A percentile compares a stretch with the other conserved stretches of the same genome.
phyloP scores from a whole-genome alignment of 192 early-diverging fungal species.

The Mortierella hygrophila region DNA sequence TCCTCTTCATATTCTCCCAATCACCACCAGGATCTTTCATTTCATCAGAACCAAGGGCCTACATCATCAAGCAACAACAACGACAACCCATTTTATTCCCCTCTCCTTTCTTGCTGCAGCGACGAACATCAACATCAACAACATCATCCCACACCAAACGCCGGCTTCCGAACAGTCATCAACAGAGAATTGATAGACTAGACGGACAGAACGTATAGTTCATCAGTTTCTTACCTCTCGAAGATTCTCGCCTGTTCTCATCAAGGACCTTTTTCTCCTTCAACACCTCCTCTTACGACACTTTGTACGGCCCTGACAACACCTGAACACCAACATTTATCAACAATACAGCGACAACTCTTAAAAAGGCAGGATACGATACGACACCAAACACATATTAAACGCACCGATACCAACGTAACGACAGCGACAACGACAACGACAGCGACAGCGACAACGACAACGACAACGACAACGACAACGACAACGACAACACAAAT shows the following conservation, averaged over 20 bases:
- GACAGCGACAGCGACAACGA: not conserved
- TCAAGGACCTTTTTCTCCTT: not conserved
- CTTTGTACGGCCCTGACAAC: not conserved
- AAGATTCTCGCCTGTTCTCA: not conserved
- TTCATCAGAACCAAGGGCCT: not conserved
- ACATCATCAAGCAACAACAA: not conserved
- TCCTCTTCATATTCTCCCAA: not conserved
- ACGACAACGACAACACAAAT: not conserved
- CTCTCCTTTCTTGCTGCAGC: not conserved
- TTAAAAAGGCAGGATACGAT: not conserved
- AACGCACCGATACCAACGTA: too few relatives aligned
- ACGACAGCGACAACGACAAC: not conserved
- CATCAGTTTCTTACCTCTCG: not conserved
- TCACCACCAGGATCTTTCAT: not conserved
- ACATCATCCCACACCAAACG: not conserved
- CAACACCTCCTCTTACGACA: not conserved
- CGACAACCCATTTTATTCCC: not conserved
- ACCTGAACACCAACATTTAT: not conserved
- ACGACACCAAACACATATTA: not conserved
- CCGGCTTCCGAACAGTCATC: not conserved
- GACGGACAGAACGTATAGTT: not conserved
- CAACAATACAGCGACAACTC: not conserved
- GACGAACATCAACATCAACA: constrained; percentile 1
- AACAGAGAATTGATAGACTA: not conserved
- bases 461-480: too few relatives aligned